Evolutionary conservation across 2,329 filamentous ascomycete genomes (phyloP).

Genomic region (Xylaria sp.): DNA sequence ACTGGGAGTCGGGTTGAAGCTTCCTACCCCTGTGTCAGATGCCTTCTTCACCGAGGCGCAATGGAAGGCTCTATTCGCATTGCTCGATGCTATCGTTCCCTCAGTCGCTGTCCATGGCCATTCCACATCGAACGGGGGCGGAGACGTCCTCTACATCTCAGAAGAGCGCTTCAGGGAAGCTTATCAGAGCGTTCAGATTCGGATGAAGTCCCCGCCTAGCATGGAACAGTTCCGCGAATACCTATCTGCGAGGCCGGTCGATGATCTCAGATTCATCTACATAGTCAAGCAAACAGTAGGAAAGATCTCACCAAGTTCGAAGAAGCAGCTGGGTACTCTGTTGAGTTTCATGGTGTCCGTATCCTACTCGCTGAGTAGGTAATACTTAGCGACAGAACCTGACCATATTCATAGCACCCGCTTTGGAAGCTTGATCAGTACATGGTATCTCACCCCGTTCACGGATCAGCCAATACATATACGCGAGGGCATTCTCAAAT

Average conservation of each 20-base stretch:
- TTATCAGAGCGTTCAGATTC: background rate
- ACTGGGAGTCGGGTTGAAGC: too few relatives aligned
- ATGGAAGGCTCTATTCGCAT: background rate
- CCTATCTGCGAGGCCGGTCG: background rate
- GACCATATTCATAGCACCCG: slow-evolving; percentile 43
- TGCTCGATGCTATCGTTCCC: background rate
- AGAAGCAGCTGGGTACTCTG: slow-evolving; percentile 3
- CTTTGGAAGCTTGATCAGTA: slow-evolving; percentile 53
- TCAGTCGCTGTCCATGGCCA: background rate
- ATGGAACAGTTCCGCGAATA: slow-evolving; percentile 3
- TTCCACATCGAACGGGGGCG: background rate
- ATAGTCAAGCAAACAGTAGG: background rate
- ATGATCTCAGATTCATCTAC: slow-evolving; percentile 3
- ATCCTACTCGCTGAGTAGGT: background rate
- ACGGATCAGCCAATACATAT: slow-evolving; percentile 50
- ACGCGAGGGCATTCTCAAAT: slow-evolving; percentile 51
- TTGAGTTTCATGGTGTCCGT: slow-evolving; percentile 3
- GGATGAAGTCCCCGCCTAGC: background rate
- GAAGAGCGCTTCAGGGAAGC: background rate
- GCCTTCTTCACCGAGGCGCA: background rate
- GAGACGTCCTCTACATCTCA: background rate
- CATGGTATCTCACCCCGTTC: slow-evolving; percentile 53
- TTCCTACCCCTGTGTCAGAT: too few relatives aligned
- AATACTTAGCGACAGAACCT: background rate
- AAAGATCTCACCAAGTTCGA: background rate